Percentiles rank a stretch among this genome's conserved stretches.
These are phyloP conservation scores for Hanseniaspora guilliermondii DNA, from an alignment of 805 yeast species.

Conservation along the genomic window DNA sequence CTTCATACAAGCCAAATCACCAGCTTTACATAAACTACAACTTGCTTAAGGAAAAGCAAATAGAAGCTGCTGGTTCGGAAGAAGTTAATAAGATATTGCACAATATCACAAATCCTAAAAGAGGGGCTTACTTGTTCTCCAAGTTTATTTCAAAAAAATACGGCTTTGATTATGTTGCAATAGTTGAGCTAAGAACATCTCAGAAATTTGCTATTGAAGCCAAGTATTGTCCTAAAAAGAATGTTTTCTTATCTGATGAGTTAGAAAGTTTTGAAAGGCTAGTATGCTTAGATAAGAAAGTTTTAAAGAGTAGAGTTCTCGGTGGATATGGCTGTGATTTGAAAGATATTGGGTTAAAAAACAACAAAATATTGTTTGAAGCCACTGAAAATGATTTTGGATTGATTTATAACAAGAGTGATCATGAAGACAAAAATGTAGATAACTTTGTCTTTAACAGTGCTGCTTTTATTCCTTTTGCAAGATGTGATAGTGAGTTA, in stretches of 20 bases:
- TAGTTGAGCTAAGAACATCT: slow-evolving; percentile 40
- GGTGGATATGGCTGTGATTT: slow-evolving; percentile 30
- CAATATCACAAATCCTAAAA: slow-evolving; percentile 31
- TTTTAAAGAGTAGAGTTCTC: slow-evolving; percentile 34
- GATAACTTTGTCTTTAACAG: background rate
- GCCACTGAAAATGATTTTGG: slow-evolving; percentile 2
- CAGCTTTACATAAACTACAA: slow-evolving; percentile 33
- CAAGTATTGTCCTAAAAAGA: slow-evolving; percentile 35
- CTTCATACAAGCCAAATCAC: slow-evolving; percentile 41
- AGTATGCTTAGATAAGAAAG: slow-evolving; percentile 30
- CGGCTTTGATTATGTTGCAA: slow-evolving; percentile 34
- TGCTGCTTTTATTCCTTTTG: slow-evolving; percentile 1
- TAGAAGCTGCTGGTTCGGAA: slow-evolving; percentile 23
- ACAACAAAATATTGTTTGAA: background rate
- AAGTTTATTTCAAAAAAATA: slow-evolving; percentile 28
- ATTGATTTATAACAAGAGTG: background rate
- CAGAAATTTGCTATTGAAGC: slow-evolving; percentile 34
- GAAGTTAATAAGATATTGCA: slow-evolving; percentile 30
- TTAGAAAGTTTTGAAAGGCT: slow-evolving; percentile 32
- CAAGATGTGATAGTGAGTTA: background rate
- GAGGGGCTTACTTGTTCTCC: slow-evolving; percentile 34
- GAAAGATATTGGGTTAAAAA: background rate
- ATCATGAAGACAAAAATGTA: background rate
- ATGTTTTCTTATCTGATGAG: slow-evolving; percentile 34
- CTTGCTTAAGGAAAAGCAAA: slow-evolving; percentile 19